These are phyloP conservation scores for Chaetomiaceae sp. DNA, from an alignment of 2,329 filamentous ascomycete genomes.

Conservation along the genomic window DNA sequence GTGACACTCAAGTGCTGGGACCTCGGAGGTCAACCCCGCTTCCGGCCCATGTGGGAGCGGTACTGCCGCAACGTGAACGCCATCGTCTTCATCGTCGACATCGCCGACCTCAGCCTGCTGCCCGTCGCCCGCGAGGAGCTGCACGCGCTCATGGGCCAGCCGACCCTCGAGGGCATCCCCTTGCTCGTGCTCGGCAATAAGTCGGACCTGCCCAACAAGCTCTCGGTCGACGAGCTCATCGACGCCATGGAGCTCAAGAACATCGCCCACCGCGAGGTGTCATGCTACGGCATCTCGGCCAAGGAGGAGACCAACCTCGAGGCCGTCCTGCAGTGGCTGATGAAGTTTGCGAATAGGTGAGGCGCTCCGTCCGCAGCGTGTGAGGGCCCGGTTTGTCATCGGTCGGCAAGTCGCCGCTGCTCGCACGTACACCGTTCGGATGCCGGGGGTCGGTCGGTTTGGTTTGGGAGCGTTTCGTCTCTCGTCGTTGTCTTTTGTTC, in stretches of 20 bases:
- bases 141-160: slow-evolving; percentile 79
- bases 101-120: slow-evolving; percentile 74
- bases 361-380: not conserved
- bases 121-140: slow-evolving; percentile 87
- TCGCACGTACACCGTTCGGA: no score
- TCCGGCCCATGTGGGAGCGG: slow-evolving; percentile 98
- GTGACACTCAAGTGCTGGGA: slow-evolving; percentile 99
- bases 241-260: slow-evolving; percentile 84
- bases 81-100: slow-evolving; percentile 97
- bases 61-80: slow-evolving; percentile 97
- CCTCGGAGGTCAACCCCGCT: slow-evolving; percentile 91
- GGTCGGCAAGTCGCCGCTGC: no score
- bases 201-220: slow-evolving; percentile 84
- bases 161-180: slow-evolving; percentile 80
- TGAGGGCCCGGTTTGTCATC: no score
- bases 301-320: slow-evolving; percentile 99
- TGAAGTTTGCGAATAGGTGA: slow-evolving; percentile 77
- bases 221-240: slow-evolving; percentile 92
- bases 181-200: slow-evolving; percentile 95
- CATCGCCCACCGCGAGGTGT: slow-evolving; percentile 88
- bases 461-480: slow-evolving; percentile 1
- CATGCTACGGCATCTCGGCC: slow-evolving; percentile 96
- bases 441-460: not conserved
- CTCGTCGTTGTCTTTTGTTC: not conserved
- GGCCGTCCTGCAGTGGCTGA: slow-evolving; percentile 92